These are phyloP conservation scores for Cyphellophora attinorum DNA, from an alignment of 2,329 filamentous ascomycete genomes.

Conservation along the genomic window DNA sequence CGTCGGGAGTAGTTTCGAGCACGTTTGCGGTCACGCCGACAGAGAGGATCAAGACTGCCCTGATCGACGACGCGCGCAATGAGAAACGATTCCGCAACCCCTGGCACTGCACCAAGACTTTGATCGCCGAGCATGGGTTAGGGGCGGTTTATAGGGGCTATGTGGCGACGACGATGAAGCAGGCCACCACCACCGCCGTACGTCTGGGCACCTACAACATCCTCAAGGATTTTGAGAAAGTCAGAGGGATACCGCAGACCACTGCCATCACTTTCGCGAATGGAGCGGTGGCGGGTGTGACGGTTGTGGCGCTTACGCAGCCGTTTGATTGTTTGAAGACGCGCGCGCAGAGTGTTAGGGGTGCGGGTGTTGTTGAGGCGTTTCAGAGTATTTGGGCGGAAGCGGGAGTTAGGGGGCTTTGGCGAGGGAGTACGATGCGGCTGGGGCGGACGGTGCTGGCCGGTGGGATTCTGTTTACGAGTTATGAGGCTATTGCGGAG, in stretches of 20 bases:
- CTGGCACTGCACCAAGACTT: slow-evolving; percentile 39
- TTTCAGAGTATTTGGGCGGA: slow-evolving; percentile 45
- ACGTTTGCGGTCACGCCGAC: slow-evolving; percentile 59
- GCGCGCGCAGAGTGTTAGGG: slow-evolving; percentile 40
- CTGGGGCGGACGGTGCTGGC: slow-evolving; percentile 54
- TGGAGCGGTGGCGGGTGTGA: slow-evolving; percentile 49
- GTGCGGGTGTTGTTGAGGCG: slow-evolving; percentile 48
- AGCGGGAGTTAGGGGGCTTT: slow-evolving; percentile 51
- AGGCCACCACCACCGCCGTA: slow-evolving; percentile 52
- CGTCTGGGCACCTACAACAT: slow-evolving; percentile 56
- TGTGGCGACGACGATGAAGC: slow-evolving; percentile 52
- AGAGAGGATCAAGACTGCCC: slow-evolving; percentile 58
- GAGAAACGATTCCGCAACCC: slow-evolving; percentile 39
- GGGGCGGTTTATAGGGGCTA: slow-evolving; percentile 49
- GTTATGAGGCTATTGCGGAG: slow-evolving; percentile 48
- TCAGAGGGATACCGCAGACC: slow-evolving; percentile 37
- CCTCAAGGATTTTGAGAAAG: slow-evolving; percentile 49
- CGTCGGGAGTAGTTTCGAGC: slow-evolving; percentile 51
- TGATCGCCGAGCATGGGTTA: slow-evolving; percentile 43
- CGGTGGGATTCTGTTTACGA: slow-evolving; percentile 57
- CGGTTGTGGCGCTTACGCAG: slow-evolving; percentile 33
- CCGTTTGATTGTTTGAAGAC: slow-evolving; percentile 36
- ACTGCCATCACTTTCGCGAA: slow-evolving; percentile 51
- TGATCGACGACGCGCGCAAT: slow-evolving; percentile 51
- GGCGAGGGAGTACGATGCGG: slow-evolving; percentile 61